Conservation (phyloP, 768 basidiomycete species). For the Stropharia rugosoannulata region DNA sequence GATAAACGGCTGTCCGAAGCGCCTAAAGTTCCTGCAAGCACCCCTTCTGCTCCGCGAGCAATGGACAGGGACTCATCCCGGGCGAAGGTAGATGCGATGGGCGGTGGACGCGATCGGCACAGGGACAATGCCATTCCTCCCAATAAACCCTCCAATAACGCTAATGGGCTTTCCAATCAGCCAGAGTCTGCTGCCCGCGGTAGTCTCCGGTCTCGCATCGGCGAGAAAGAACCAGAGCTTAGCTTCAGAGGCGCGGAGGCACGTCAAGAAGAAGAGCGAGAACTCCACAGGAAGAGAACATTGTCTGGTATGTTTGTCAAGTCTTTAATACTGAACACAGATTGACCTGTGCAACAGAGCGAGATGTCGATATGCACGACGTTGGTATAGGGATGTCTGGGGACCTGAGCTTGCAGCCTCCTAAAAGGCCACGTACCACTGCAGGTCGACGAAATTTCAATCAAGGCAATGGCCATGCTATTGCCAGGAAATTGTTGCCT, state of each 20-base stretch:
- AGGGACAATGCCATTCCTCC: constrained; percentile 44
- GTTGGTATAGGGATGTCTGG: constrained; percentile 27
- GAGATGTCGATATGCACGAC: constrained; percentile 56
- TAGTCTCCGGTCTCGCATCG: constrained; percentile 37
- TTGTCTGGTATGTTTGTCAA: constrained; percentile 52
- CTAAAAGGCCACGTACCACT: constrained; percentile 61
- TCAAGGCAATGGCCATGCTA: constrained; percentile 28
- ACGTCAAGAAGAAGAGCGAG: constrained; percentile 63
- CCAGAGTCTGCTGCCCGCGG: constrained; percentile 20
- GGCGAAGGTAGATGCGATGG: constrained; percentile 16
- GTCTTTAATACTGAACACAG: constrained; percentile 1
- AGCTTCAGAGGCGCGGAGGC: constrained; percentile 46
- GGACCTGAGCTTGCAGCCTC: constrained; percentile 41
- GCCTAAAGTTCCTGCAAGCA: constrained; percentile 49
- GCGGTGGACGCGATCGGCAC: constrained; percentile 42
- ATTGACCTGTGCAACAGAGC: constrained; percentile 41
- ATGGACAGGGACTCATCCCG: constrained; percentile 39
- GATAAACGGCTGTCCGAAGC: constrained; percentile 61
- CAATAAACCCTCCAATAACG: constrained; percentile 19
- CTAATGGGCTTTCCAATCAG: constrained; percentile 18
- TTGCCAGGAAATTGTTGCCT: constrained; percentile 60
- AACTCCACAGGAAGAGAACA: constrained; percentile 64
- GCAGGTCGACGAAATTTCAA: constrained; percentile 42
- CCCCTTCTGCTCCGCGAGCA: constrained; percentile 71
- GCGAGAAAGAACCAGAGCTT: constrained; percentile 57